These are phyloP conservation scores for Ustilago loliicola DNA, from an alignment of 1,284 basidiomycete genomes.

Conservation along the genomic window DNA sequence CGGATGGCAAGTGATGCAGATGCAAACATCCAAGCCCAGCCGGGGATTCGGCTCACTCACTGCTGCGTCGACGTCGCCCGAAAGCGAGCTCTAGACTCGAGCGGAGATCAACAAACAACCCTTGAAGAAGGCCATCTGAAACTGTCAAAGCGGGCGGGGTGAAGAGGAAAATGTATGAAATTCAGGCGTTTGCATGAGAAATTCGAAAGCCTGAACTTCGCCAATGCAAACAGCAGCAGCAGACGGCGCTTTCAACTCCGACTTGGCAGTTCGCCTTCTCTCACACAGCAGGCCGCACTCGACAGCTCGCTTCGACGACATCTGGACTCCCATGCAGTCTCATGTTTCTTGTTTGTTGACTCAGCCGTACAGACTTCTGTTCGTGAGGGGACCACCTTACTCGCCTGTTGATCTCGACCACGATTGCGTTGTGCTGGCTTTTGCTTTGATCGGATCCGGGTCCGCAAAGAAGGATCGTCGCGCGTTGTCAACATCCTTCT, in stretches of 20 bases:
- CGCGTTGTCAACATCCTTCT: background rate
- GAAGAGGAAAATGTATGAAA: background rate
- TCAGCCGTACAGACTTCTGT: background rate
- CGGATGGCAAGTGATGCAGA: background rate
- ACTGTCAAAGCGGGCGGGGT: background rate
- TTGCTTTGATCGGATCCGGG: background rate
- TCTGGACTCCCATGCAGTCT: conserved; percentile 5
- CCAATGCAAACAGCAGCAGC: background rate
- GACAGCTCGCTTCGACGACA: background rate
- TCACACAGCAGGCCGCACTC: background rate
- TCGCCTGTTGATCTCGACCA: background rate
- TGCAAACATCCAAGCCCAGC: conserved; percentile 8
- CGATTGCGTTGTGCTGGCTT: background rate
- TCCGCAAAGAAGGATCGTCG: background rate
- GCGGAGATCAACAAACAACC: conserved; percentile 4
- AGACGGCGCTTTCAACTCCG: background rate
- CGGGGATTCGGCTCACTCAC: background rate
- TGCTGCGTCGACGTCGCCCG: background rate
- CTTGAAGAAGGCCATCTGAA: background rate
- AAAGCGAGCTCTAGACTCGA: conserved; percentile 3
- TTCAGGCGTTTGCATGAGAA: background rate
- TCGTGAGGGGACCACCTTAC: background rate
- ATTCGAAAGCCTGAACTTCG: background rate
- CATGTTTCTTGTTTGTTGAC: conserved; percentile 1
- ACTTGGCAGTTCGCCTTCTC: background rate